A percentile compares a stretch with the other conserved stretches of the same genome.
Conservation (phyloP, 2,329 filamentous ascomycete species). For the Cladophialophora exuberans region DNA sequence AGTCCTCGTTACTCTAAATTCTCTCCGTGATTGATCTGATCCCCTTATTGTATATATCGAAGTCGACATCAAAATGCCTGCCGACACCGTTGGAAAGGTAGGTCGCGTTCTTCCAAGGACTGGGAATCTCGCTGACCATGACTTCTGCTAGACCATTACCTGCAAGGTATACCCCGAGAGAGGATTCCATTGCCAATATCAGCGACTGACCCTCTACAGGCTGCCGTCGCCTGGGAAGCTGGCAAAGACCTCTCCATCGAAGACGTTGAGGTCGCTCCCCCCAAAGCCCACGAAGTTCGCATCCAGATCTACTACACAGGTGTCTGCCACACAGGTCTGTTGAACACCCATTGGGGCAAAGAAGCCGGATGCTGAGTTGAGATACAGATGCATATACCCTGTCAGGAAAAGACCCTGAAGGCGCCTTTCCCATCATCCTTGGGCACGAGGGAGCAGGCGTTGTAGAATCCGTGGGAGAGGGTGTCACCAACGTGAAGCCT, state of each 20-base stretch:
- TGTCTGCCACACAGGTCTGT: conserved; percentile 92
- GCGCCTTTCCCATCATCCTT: conserved; percentile 84
- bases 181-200: background rate
- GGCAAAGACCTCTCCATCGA: conserved; percentile 87
- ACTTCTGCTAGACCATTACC: conserved; percentile 73
- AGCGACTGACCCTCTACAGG: conserved; percentile 51
- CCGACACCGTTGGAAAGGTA: conserved; percentile 34
- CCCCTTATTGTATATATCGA: background rate
- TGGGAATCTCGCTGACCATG: conserved; percentile 9
- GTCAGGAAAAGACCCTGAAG: conserved; percentile 96
- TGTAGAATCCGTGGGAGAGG: conserved; percentile 91
- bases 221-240: conserved; percentile 96
- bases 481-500: conserved; percentile 89
- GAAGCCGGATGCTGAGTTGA: conserved; percentile 18
- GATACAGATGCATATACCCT: conserved; percentile 83
- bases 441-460: conserved; percentile 91
- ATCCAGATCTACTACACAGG: conserved; percentile 98
- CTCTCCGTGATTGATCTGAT: background rate
- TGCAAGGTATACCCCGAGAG: conserved; percentile 65
- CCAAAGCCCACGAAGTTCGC: conserved; percentile 90
- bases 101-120: background rate
- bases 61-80: conserved; percentile 28
- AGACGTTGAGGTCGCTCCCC: conserved; percentile 88
- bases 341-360: conserved; percentile 15
- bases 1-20: background rate